Conservation (phyloP, 208 protist genomes). For the Leishmania guyanensis region DNA sequence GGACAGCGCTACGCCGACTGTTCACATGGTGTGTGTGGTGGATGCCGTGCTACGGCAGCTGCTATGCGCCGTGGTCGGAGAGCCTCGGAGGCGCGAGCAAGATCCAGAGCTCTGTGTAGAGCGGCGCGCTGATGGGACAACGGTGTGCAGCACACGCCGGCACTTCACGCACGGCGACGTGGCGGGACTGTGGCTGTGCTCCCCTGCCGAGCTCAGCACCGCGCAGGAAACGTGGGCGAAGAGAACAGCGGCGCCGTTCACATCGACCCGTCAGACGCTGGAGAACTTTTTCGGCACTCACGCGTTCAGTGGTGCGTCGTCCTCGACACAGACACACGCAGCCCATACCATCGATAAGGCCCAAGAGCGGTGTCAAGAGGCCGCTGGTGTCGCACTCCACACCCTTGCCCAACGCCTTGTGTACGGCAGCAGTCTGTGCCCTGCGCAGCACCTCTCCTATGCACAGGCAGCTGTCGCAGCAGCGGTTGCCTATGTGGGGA, state of each 20-base stretch:
- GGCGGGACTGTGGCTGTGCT: conserved; percentile 37
- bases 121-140: conserved; percentile 15
- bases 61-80: conserved; percentile 46
- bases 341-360: background rate
- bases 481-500: background rate
- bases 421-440: conserved; percentile 58
- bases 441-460: conserved; percentile 58
- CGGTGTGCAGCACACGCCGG: conserved; percentile 28
- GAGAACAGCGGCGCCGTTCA: background rate
- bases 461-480: conserved; percentile 8
- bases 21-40: conserved; percentile 37
- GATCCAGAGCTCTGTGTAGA: conserved; percentile 52
- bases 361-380: conserved; percentile 11
- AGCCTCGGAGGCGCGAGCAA: conserved; percentile 46
- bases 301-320: background rate
- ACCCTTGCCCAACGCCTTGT: conserved; percentile 48
- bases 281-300: conserved; percentile 18
- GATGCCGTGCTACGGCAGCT: conserved; percentile 30
- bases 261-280: conserved; percentile 4
- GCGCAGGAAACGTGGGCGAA: conserved; percentile 24
- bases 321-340: background rate
- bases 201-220: conserved; percentile 1
- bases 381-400: conserved; percentile 31
- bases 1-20: background rate
- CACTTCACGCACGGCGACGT: conserved; percentile 65